Evolutionary conservation across 495 filamentous ascomycete genomes (phyloP).

Genomic region (Talaromyces nanjingensis): DNA sequence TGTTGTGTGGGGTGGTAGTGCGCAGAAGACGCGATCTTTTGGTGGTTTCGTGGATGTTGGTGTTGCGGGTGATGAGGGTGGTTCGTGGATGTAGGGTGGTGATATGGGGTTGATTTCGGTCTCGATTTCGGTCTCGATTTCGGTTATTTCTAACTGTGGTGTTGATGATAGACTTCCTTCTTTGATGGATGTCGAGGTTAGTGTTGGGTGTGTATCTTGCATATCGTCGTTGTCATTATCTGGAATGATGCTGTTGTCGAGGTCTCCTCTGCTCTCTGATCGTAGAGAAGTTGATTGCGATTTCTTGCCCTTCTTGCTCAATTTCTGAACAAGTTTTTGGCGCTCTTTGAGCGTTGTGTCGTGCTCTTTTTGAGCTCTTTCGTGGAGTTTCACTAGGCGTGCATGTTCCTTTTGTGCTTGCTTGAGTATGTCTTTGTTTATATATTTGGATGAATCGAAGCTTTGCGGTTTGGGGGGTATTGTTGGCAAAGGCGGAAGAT

Average conservation of each 20-base stretch:
- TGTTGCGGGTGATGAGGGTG: not conserved
- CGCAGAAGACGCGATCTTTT: conserved; percentile 69
- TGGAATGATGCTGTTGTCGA: not conserved
- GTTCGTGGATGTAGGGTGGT: not conserved
- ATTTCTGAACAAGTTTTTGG: conserved; percentile 48
- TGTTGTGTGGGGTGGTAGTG: conserved; percentile 42
- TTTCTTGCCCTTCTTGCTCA: conserved; percentile 29
- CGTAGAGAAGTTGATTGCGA: not conserved
- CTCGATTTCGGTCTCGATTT: not conserved
- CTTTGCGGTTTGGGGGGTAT: conserved; percentile 32
- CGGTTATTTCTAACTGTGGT: not conserved
- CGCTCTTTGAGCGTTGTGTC: conserved; percentile 55
- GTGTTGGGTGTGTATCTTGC: not conserved
- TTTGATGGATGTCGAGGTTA: not conserved
- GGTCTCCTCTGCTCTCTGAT: not conserved
- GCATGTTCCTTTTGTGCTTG: conserved; percentile 57
- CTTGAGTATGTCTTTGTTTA: conserved; percentile 57
- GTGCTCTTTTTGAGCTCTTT: conserved; percentile 55
- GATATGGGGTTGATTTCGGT: not conserved
- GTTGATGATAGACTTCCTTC: not conserved
- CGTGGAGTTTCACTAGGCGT: conserved; percentile 49
- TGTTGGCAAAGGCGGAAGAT: conserved; percentile 25
- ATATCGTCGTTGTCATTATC: not conserved
- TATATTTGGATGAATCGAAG: conserved; percentile 43
- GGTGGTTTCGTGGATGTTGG: conserved; percentile 29